Conservation (phyloP, 305 asterid species). For the Petunia hybrid region DNA sequence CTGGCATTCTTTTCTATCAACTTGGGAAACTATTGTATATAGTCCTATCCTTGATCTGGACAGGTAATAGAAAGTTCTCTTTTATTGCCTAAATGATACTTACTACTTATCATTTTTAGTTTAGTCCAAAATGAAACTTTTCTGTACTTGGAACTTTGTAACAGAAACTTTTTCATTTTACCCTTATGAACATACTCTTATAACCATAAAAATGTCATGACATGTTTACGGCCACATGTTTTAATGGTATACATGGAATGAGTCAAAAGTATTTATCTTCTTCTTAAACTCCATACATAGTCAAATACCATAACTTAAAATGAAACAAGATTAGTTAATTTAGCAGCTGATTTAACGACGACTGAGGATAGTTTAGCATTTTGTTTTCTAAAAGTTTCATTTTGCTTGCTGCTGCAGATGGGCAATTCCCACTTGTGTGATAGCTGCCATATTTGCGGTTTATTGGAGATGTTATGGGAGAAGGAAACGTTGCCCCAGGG, state of each 20-base stretch:
- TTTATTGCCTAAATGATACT: background rate
- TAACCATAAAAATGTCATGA: background rate
- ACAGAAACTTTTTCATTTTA: background rate
- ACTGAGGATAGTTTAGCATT: background rate
- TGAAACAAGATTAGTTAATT: background rate
- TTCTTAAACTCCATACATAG: background rate
- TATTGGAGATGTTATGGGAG: conserved; percentile 89
- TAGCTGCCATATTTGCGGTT: conserved; percentile 56
- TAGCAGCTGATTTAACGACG: background rate
- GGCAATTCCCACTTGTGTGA: conserved; percentile 74
- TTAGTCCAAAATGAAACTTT: background rate
- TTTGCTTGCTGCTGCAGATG: conserved; percentile 62
- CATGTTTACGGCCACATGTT: background rate
- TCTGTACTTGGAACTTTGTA: background rate
- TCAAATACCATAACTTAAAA: background rate
- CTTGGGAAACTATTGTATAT: conserved; percentile 95
- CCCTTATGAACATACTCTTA: background rate
- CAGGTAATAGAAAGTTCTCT: conserved; percentile 56
- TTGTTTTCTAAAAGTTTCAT: background rate
- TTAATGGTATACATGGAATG: background rate
- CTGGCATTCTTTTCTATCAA: conserved; percentile 82
- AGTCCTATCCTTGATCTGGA: conserved; percentile 95
- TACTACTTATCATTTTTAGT: background rate
- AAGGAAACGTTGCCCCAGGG: conserved; percentile 61
- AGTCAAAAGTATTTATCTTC: no score